These are phyloP conservation scores for Zygosaccharomyces siamensis DNA, from an alignment of 805 yeast genomes.

Conservation along the genomic window DNA sequence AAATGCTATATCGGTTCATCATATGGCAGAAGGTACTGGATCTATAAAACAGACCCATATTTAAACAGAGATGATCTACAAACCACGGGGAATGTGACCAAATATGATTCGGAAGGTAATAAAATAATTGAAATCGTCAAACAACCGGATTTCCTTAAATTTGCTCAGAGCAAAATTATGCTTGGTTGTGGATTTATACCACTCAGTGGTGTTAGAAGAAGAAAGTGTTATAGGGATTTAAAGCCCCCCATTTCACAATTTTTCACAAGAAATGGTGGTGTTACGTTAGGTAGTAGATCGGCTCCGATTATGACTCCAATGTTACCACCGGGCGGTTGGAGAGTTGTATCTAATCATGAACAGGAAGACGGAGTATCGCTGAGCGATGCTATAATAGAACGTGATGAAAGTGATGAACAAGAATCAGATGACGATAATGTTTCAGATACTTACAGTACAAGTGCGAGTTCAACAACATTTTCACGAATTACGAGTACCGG, in stretches of 20 bases:
- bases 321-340: slow-evolving; percentile 35
- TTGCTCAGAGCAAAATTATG: slow-evolving; percentile 39
- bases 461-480: slow-evolving; percentile 5
- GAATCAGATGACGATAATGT: background rate
- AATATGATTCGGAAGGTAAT: slow-evolving; percentile 62
- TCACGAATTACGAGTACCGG: slow-evolving; percentile 4
- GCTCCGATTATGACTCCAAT: slow-evolving; percentile 27
- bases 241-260: slow-evolving; percentile 35
- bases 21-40: slow-evolving; percentile 76
- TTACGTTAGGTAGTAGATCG: slow-evolving; percentile 22
- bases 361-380: slow-evolving; percentile 9
- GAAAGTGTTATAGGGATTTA: slow-evolving; percentile 29
- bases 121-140: slow-evolving; percentile 43
- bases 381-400: slow-evolving; percentile 6
- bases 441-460: slow-evolving; percentile 5
- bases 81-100: slow-evolving; percentile 39
- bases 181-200: slow-evolving; percentile 35
- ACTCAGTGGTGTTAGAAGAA: slow-evolving; percentile 27
- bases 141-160: slow-evolving; percentile 38
- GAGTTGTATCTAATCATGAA: slow-evolving; percentile 26
- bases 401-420: slow-evolving; percentile 8
- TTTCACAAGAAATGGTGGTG: slow-evolving; percentile 31
- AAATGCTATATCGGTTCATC: slow-evolving; percentile 36
- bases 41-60: slow-evolving; percentile 45
- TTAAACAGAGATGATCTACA: slow-evolving; percentile 35